Evolutionary conservation across 768 basidiomycete genomes (phyloP), one percentile per base, ranked within the genome.

Genomic region (Leucocoprinus sp.): DNA sequence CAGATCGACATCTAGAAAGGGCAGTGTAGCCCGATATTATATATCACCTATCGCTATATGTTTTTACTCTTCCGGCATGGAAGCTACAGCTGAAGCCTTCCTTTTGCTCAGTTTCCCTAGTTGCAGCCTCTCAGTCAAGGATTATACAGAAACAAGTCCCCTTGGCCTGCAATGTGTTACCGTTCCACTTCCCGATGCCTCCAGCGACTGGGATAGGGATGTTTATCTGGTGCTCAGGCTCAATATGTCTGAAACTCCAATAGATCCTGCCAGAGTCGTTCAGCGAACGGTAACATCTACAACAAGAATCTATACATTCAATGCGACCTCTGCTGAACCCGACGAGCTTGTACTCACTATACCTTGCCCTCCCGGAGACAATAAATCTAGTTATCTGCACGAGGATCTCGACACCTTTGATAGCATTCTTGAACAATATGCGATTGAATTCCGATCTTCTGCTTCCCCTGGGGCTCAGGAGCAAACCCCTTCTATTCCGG

Each of bases 391-490:
- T 15, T 63, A 66, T 23, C 60, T 72, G 11, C 26, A 66, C 42
- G 77, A 83, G 49, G 80, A 83, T 50, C 48, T 80, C 23, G 76
- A 78, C 43, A 74, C 76, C 0, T 77, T 88, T 44, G 82, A 88
- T 53, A 71, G 76, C 19, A 70, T 87, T 26, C 55, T 88, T 5
- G 60, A 72, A 11, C 84, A 87, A 54, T 87, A 88, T 58, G 76
- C 53, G 28, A 37, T 66, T 12, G 70, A 75, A 7, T 64, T 75
- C 24, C 61, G 63, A 33, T 26, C 42, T 28, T 3, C 40, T 33
- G 31, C 43, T 11, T 43, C 52, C 36, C 35, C 45, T 36, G 42
- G 48, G 37, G 39, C 36, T 24, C 48, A 43, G 34, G 12, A 41
- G 11, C 36, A 27, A 45, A 43, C 17, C n/a, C 41, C 15, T 42